Evolutionary conservation across 2,329 filamentous ascomycete species (phyloP).

Genomic region (Thielaviopsis populi): DNA sequence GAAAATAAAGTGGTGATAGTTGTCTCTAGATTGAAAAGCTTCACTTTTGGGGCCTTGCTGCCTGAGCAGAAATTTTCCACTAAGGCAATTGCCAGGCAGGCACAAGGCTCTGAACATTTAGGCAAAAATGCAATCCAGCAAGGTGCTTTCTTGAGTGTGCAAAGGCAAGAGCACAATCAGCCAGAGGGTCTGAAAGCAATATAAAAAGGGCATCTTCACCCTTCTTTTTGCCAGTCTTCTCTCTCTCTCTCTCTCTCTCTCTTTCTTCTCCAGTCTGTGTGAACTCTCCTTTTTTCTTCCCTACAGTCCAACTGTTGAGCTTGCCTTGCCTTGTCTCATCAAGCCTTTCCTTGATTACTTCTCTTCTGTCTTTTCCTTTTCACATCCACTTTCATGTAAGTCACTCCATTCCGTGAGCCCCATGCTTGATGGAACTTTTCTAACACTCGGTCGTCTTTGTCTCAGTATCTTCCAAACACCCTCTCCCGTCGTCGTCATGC

Average conservation of each 20-base stretch:
- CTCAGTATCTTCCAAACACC: not conserved
- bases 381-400: slow-evolving; percentile 2
- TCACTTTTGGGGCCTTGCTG: not conserved
- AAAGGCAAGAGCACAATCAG: not conserved
- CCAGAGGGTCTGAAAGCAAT: not conserved
- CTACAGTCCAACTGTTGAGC: not conserved
- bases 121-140: not conserved
- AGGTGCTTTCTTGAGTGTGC: not conserved
- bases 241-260: not conserved
- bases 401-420: not conserved
- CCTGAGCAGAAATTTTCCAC: not conserved
- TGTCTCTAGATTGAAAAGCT: not conserved
- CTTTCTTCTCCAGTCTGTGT: not conserved
- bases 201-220: not conserved
- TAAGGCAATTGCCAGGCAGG: not conserved
- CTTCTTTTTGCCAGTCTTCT: not conserved
- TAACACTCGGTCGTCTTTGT: not conserved
- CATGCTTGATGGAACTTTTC: not conserved
- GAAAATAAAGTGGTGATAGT: not conserved
- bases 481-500: not conserved
- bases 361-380: not conserved
- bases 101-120: not conserved
- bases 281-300: not conserved
- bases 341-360: not conserved
- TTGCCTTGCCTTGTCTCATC: not conserved